These are phyloP conservation scores for Crithidia expoeki DNA, from an alignment of 208 protist species.

Conservation along the genomic window DNA sequence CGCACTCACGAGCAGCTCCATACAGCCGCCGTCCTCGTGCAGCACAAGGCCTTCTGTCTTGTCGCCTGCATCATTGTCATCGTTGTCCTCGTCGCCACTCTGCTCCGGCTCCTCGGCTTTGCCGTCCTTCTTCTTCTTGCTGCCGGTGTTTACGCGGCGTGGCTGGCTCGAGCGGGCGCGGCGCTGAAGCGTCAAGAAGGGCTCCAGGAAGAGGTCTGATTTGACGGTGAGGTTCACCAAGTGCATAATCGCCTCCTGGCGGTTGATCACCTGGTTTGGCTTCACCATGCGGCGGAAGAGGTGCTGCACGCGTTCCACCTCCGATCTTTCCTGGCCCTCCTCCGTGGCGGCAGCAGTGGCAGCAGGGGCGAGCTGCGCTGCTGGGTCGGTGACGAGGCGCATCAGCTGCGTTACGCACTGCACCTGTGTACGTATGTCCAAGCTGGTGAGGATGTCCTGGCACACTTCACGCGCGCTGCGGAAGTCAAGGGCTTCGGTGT, in stretches of 20 bases:
- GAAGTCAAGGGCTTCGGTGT: slow-evolving; percentile 61
- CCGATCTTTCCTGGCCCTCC: slow-evolving; percentile 26
- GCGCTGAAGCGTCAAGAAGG: slow-evolving; percentile 87
- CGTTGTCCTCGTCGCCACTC: slow-evolving; percentile 10
- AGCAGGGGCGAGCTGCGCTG: slow-evolving; percentile 43
- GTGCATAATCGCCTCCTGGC: slow-evolving; percentile 82
- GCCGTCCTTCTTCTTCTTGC: slow-evolving; percentile 4
- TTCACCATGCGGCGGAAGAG: slow-evolving; percentile 85
- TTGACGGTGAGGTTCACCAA: slow-evolving; percentile 84
- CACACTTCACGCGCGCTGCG: slow-evolving; percentile 78
- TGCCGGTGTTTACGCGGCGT: neutral
- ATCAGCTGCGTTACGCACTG: slow-evolving; percentile 80
- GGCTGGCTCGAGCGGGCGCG: slow-evolving; percentile 29
- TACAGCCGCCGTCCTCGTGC: slow-evolving; percentile 64
- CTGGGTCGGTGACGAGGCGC: slow-evolving; percentile 75
- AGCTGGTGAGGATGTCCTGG: slow-evolving; percentile 74
- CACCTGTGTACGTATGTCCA: slow-evolving; percentile 85
- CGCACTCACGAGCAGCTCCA: slow-evolving; percentile 69
- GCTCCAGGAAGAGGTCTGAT: slow-evolving; percentile 79
- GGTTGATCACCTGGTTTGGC: slow-evolving; percentile 89
- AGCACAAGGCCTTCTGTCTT: slow-evolving; percentile 27
- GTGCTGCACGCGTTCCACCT: slow-evolving; percentile 40
- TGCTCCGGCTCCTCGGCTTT: slow-evolving; percentile 14
- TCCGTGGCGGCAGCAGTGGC: slow-evolving; percentile 1
- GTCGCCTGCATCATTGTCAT: slow-evolving; percentile 23